A percentile compares a stretch with the other conserved stretches of the same genome.
These are phyloP conservation scores for Heracleum sosnowskyi DNA, from an alignment of 129 eudicot genomes.

Conservation along the genomic window DNA sequence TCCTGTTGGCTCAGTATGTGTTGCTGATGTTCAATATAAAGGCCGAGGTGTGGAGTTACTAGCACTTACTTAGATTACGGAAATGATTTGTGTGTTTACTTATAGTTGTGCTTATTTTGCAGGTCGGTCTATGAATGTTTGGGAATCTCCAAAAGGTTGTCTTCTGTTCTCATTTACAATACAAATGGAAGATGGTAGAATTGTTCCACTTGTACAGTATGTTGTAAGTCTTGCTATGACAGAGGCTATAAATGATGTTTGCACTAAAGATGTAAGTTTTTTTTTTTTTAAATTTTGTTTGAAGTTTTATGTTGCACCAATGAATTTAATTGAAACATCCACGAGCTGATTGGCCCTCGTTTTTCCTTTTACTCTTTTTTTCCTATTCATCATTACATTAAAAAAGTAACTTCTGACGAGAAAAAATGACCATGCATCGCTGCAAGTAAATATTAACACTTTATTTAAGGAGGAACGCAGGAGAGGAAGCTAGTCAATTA, in stretches of 20 bases:
- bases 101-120: neutral
- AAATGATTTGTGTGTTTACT: conserved; percentile 1
- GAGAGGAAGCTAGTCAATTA: neutral
- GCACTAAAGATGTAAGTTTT: conserved; percentile 46
- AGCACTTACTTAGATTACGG: neutral
- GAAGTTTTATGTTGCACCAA: neutral
- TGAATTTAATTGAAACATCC: neutral
- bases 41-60: conserved; percentile 64
- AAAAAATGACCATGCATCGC: neutral
- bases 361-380: neutral
- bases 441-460: neutral
- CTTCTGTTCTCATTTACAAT: conserved; percentile 74
- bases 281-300: neutral
- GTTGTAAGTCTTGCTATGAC: conserved; percentile 80
- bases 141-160: conserved; percentile 95
- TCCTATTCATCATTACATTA: neutral
- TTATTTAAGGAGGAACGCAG: neutral
- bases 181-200: conserved; percentile 89
- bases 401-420: neutral
- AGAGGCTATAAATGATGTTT: conserved; percentile 71
- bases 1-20: conserved; percentile 77
- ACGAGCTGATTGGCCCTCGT: neutral
- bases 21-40: conserved; percentile 81
- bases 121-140: conserved; percentile 76
- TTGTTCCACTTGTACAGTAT: conserved; percentile 88